Evolutionary conservation across 495 filamentous ascomycete genomes (phyloP).

Genomic region (Penicillium paradoxum): DNA sequence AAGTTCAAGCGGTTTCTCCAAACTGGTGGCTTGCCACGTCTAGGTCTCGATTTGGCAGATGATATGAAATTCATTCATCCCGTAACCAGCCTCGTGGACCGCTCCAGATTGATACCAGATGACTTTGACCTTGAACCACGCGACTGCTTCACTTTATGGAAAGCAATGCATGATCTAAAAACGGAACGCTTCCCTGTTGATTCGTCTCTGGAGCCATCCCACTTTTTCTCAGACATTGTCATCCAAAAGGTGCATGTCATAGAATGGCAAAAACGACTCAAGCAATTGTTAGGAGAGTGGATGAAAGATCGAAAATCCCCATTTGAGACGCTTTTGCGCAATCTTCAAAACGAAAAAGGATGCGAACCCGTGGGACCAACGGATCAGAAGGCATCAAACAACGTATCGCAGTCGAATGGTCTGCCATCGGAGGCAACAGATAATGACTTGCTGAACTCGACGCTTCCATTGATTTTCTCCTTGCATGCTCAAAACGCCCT

Average conservation of each 20-base stretch:
- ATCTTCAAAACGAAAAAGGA: constrained; percentile 10
- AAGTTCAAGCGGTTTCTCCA: constrained; percentile 52
- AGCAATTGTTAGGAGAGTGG: constrained; percentile 54
- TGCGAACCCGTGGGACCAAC: too few relatives aligned
- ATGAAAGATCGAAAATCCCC: constrained; percentile 55
- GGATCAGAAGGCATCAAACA: constrained; percentile 4
- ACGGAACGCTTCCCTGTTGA: constrained; percentile 43
- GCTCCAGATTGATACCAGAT: constrained; percentile 52
- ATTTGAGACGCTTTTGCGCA: constrained; percentile 52
- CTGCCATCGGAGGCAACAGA: background rate
- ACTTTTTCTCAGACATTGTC: constrained; percentile 34
- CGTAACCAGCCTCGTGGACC: constrained; percentile 54
- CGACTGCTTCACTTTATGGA: constrained; percentile 63
- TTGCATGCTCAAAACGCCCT: constrained; percentile 61
- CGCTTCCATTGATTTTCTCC: constrained; percentile 55
- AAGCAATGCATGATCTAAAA: constrained; percentile 50
- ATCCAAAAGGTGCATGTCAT: constrained; percentile 59
- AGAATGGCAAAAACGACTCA: constrained; percentile 59
- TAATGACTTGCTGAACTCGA: constrained; percentile 34
- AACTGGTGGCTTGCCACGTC: constrained; percentile 27
- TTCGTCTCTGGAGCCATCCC: constrained; percentile 41
- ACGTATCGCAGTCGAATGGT: background rate
- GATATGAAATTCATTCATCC: constrained; percentile 64
- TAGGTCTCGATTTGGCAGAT: constrained; percentile 49
- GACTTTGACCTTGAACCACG: constrained; percentile 66